phyloP scores from a whole-genome alignment of 2,329 filamentous ascomycete species.

The Aureobasidium sp. region DNA sequence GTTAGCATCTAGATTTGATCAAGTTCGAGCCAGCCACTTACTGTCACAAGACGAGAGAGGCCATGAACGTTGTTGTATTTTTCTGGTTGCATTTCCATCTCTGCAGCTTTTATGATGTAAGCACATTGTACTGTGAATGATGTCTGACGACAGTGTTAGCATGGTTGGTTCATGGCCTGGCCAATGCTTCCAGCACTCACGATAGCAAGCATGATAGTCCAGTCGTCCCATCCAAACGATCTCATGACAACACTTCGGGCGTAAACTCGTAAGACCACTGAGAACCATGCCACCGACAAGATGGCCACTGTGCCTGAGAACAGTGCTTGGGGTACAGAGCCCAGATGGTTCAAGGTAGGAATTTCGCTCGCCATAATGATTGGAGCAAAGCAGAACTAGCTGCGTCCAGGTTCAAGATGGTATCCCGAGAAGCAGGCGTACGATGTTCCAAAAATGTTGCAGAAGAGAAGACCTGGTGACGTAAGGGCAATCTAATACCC shows the following conservation, averaged over 20 bases:
- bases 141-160: not conserved
- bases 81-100: not conserved
- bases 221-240: conserved; percentile 9
- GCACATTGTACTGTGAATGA: conserved; percentile 5
- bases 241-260: conserved; percentile 10
- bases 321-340: not conserved
- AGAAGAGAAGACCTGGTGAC: not conserved
- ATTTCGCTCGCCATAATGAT: not conserved
- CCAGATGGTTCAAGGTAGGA: not conserved
- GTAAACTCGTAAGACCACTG: conserved; percentile 11
- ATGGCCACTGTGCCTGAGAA: conserved; percentile 1
- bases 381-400: not conserved
- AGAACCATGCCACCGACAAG: conserved; percentile 10
- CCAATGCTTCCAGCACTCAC: not conserved
- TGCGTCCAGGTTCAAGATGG: not conserved
- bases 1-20: not conserved
- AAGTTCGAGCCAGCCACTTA: not conserved
- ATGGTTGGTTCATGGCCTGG: not conserved
- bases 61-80: conserved; percentile 2
- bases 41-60: not conserved
- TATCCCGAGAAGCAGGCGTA: not conserved
- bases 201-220: conserved; percentile 4
- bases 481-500: not conserved
- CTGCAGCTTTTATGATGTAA: not conserved
- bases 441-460: not conserved